phyloP scores from a whole-genome alignment of 768 basidiomycete genomes.

The Mycena rosella region DNA sequence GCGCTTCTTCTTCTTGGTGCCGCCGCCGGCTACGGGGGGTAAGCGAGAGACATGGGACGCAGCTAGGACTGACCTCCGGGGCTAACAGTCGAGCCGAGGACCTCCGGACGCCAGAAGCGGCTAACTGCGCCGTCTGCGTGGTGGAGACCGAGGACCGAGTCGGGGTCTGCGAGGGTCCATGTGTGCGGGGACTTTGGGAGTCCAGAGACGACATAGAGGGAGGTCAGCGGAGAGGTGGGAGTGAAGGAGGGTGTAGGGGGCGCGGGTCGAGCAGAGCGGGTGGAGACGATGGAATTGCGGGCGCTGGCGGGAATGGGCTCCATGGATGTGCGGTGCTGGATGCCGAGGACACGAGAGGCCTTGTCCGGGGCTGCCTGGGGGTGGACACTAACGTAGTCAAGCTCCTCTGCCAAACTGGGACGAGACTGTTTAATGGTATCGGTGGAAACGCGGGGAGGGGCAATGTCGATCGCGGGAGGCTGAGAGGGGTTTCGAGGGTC shows the following conservation, averaged over 20 bases:
- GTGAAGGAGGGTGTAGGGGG: conserved; percentile 71
- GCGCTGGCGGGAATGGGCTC: conserved; percentile 86
- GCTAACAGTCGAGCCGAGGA: conserved; percentile 88
- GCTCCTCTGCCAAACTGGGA: conserved; percentile 73
- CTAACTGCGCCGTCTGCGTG: conserved; percentile 89
- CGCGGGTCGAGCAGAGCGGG: conserved; percentile 71
- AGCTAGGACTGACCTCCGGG: conserved; percentile 59
- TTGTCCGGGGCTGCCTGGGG: conserved; percentile 64
- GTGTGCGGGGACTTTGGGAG: conserved; percentile 91
- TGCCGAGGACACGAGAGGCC: conserved; percentile 82
- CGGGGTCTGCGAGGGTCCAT: conserved; percentile 90
- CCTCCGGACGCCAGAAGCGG: conserved; percentile 93
- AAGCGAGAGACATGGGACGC: background rate
- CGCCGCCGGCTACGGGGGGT: conserved; percentile 67
- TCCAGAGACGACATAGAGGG: conserved; percentile 89
- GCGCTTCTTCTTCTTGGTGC: conserved; percentile 75
- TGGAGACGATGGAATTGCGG: conserved; percentile 83
- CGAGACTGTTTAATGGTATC: conserved; percentile 49
- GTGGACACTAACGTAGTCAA: conserved; percentile 77
- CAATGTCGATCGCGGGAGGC: background rate
- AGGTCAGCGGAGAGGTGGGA: conserved; percentile 82
- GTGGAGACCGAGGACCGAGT: conserved; percentile 83
- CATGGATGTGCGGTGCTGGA: conserved; percentile 81
- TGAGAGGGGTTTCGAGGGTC: conserved; percentile 37
- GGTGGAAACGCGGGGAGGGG: conserved; percentile 39